Percentiles rank a stretch among this genome's conserved stretches.
Conservation (phyloP, 345 rosid species). For the Hibiscus tridactylites region DNA sequence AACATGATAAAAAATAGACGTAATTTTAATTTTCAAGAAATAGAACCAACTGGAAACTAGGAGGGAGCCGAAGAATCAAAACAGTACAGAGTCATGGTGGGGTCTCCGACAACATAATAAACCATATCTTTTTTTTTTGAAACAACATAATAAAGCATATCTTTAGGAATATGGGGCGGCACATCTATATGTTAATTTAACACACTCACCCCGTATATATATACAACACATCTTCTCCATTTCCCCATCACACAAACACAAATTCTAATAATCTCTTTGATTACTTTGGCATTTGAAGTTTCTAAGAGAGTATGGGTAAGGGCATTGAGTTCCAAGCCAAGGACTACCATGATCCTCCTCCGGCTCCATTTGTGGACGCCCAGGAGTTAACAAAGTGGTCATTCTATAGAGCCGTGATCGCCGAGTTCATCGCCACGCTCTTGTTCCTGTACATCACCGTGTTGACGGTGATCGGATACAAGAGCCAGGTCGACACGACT, state of each 20-base stretch:
- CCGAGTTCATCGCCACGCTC: constrained; percentile 63
- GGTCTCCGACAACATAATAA: constrained; percentile 20
- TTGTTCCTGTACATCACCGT: constrained; percentile 55
- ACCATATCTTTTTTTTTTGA: background rate
- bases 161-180: constrained; percentile 33
- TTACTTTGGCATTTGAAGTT: background rate
- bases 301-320: constrained; percentile 31
- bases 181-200: constrained; percentile 19
- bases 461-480: constrained; percentile 60
- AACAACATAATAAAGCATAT: constrained; percentile 9
- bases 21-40: too few relatives aligned
- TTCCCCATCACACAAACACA: constrained; percentile 1
- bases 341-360: constrained; percentile 57
- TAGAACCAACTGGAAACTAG: background rate
- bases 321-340: constrained; percentile 37
- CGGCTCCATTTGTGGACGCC: constrained; percentile 39
- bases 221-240: background rate
- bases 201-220: constrained; percentile 14
- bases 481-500: constrained; percentile 23
- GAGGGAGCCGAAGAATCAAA: background rate
- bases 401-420: constrained; percentile 48
- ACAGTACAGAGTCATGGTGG: constrained; percentile 4
- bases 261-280: background rate
- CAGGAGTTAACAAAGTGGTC: constrained; percentile 50
- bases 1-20: too few relatives aligned